Evolutionary conservation across 352 stramenopile species (phyloP), one percentile per base, ranked within the genome.

Genomic region (Proteromonas lacertae): DNA sequence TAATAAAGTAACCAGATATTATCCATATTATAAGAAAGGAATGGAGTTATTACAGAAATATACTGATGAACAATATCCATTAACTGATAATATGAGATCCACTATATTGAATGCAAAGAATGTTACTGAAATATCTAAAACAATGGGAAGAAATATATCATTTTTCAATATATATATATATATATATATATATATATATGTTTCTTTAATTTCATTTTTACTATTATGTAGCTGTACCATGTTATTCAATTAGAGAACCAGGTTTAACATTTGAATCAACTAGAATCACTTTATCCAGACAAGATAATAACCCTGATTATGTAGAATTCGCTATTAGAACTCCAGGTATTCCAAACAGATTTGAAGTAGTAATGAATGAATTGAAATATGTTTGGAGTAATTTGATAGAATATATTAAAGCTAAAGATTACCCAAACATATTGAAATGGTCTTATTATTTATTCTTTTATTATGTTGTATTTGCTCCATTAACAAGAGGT

Each of bases 251-350:
- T 6, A 30, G 4, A 22, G 14, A 32, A 12, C 13, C 14, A 2
- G 9, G 30, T 10, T 2, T 18, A 6, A 22, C 25, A 7, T 13
- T 32, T 2, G 34, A 39, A 32, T 8, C 9, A 19, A 28, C 34
- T 8, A 8, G 34, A 19, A 2, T 39, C 2, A 39, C 19, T 21
- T 13, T 39, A n/a, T 14, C 12, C n/a, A n/a, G n/a, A n/a, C n/a
- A n/a, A 13, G 5, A 25, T 22, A 13, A 8, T 2, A 16, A 18
- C 2, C 28, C 22, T 2, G 13, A 26, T 2, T 43, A 43, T 18
- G 47, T 39, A 30, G 37, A 50, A 25, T 49, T 53, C 14, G 42
- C 40, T 3, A 53, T 49, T 22, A 29, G 47, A 5, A 53, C 41
- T 2, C 39, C 47, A 0, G 37, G 43, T 16, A 48, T 36, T 10